Conservation (phyloP, 148 eudicot genomes). For the Mesembryanthemum crystallinum region DNA sequence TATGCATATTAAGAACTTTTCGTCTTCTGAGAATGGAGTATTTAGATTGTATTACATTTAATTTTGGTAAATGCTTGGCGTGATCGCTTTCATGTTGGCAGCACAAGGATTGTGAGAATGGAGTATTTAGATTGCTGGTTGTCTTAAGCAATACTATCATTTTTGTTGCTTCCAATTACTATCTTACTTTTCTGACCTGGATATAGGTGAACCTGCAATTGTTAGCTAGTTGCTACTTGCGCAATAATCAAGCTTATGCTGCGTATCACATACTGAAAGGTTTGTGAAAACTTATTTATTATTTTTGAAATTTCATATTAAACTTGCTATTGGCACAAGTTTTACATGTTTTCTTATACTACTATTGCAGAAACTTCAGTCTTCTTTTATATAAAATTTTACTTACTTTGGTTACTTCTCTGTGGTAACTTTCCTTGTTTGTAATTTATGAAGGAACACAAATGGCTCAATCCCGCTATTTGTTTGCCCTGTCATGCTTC, state of each 20-base stretch:
- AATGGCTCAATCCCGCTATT: constrained; percentile 91
- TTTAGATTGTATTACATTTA: neutral
- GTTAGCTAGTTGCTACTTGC: constrained; percentile 83
- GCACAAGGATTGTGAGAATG: neutral
- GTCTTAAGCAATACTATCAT: neutral
- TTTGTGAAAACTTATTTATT: constrained; percentile 23
- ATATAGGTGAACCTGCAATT: constrained; percentile 81
- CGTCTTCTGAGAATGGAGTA: no score
- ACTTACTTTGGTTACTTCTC: neutral
- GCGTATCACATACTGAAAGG: constrained; percentile 86
- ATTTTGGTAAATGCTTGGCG: neutral
- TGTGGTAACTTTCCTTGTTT: constrained; percentile 15
- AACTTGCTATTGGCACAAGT: neutral
- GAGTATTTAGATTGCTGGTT: neutral
- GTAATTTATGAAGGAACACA: constrained; percentile 62
- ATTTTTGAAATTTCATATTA: neutral
- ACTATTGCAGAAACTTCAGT: neutral
- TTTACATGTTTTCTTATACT: neutral
- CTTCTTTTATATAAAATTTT: neutral
- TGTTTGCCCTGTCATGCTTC: constrained; percentile 93
- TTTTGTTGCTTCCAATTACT: neutral
- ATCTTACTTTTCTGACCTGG: neutral
- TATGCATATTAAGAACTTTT: neutral
- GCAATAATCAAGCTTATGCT: constrained; percentile 79
- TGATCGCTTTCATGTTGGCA: neutral